Evolutionary conservation across 2,329 filamentous ascomycete genomes (phyloP), one percentile per base, ranked within the genome.

Genomic region (Didymella exigua): DNA sequence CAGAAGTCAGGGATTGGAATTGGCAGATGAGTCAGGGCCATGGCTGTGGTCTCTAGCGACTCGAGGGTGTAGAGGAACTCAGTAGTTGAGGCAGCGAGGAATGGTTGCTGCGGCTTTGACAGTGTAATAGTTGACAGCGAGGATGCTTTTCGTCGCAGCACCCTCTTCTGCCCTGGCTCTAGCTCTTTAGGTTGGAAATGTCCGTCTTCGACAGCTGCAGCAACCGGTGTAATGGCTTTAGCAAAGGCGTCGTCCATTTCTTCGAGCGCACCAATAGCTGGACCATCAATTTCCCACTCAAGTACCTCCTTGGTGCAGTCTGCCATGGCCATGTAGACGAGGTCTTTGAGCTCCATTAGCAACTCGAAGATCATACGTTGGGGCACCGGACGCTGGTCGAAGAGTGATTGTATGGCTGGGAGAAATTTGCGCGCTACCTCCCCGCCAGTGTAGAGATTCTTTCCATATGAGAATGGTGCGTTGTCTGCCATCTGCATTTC

Each of bases 401-500:
- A 72, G 18, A 74, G 71, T 10, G 61, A 60, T 34, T 67, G 60
- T 44, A 73, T 73, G 2, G 67, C 55, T 1, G 70, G 65, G 4
- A 74, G 62, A 31, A 73, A 73, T 23, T 65, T 70, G 27, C 67
- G 66, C 13, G 68, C 66, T 9, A 74, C 61, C 36, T 74, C 71
- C 5, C 69, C 68, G 23, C 70, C 69, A 0, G 69, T 73, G 49
- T 68, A 70, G 8, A 73, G 57, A 24, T 74, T 74, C 56, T 74
- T 73, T 21, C 69, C 67, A 1, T 51, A 51, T 9, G 63, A 63
- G 34, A 67, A 74, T 21, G 71, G 66, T 30, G 68, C 69, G 31
- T 73, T 74, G 53, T 74, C 71, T 4, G 61, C 63, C 71, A 74
- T 72, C 38, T 72, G 69, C 31, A 71, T 49, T 43, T 74, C 71